These are phyloP conservation scores for Xylaria sp. DNA, from an alignment of 2,329 filamentous ascomycete genomes.

Conservation along the genomic window DNA sequence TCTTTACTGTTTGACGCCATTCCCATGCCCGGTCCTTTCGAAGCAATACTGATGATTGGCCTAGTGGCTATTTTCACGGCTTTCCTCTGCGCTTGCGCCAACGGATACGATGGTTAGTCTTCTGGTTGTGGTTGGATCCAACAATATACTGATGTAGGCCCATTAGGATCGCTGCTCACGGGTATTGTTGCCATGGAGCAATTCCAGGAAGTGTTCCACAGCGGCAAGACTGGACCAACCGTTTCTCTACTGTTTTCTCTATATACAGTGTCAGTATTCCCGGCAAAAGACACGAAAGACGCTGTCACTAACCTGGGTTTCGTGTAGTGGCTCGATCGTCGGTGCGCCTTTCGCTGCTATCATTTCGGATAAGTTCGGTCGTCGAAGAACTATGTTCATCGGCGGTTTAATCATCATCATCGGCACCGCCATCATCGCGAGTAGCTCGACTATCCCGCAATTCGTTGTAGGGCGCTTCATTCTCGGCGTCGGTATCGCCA, in stretches of 20 bases:
- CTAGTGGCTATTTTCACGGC: constrained; percentile 56
- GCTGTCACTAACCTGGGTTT: constrained; percentile 16
- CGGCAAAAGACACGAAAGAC: background rate
- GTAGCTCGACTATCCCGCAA: constrained; percentile 50
- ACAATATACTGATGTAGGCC: constrained; percentile 27
- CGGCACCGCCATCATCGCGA: constrained; percentile 56
- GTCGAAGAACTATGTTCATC: constrained; percentile 57
- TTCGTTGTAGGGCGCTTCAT: constrained; percentile 60
- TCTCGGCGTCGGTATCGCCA: constrained; percentile 57
- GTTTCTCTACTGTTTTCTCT: constrained; percentile 58
- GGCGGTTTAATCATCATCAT: constrained; percentile 57
- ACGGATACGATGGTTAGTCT: constrained; percentile 57
- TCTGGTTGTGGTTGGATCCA: background rate
- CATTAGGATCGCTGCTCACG: constrained; percentile 56
- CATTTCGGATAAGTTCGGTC: constrained; percentile 57
- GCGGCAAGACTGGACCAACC: constrained; percentile 50
- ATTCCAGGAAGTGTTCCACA: constrained; percentile 55
- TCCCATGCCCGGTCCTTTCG: background rate
- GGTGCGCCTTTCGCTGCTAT: constrained; percentile 55
- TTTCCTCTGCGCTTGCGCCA: constrained; percentile 59
- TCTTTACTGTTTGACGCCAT: constrained; percentile 51
- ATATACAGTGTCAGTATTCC: constrained; percentile 58
- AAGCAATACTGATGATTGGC: constrained; percentile 2
- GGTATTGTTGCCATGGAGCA: constrained; percentile 56
- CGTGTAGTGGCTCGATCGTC: constrained; percentile 54